Conservation (phyloP, 352 stramenopile species). For the Lagenidium giganteum region DNA sequence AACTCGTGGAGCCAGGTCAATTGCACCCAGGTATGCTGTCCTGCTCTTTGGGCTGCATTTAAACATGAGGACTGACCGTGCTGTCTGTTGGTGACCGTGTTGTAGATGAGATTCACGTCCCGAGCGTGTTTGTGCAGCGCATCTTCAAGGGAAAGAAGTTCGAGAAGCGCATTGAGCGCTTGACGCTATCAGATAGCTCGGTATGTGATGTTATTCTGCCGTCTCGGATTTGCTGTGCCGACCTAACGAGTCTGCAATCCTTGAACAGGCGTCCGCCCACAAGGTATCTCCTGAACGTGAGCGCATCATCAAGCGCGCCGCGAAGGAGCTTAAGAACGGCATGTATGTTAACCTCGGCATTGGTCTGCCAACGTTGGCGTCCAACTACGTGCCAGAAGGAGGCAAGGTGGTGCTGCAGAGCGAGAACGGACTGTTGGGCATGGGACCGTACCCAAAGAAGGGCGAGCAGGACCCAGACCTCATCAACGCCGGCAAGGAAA, state of each 20-base stretch:
- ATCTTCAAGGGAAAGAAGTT: conserved; percentile 88
- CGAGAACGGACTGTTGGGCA: conserved; percentile 95
- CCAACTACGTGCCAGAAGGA: conserved; percentile 93
- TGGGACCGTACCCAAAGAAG: conserved; percentile 89
- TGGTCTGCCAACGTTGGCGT: conserved; percentile 92
- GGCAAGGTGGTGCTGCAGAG: conserved; percentile 95
- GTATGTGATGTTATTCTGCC: too few species aligned
- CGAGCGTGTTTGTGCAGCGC: conserved; percentile 94
- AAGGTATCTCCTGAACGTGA: conserved; percentile 80
- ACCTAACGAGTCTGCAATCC: too few species aligned
- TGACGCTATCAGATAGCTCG: conserved; percentile 80
- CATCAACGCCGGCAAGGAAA: conserved; percentile 98
- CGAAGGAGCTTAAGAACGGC: conserved; percentile 86
- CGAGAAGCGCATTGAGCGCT: conserved; percentile 94
- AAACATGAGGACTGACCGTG: not conserved
- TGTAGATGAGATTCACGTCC: conserved; percentile 91
- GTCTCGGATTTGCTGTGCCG: too few species aligned
- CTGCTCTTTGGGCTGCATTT: not conserved
- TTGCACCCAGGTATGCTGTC: conserved; percentile 73
- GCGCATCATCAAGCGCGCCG: conserved; percentile 92
- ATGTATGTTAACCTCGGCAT: conserved; percentile 99
- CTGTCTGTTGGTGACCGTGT: too few species aligned
- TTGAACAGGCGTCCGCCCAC: too few species aligned
- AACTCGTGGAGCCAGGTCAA: conserved; percentile 91
- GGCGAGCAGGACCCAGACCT: conserved; percentile 91